Percentiles rank a stretch among this genome's conserved stretches.
Evolutionary conservation across 768 basidiomycete genomes (phyloP).

Genomic region (Lactarius sp.): DNA sequence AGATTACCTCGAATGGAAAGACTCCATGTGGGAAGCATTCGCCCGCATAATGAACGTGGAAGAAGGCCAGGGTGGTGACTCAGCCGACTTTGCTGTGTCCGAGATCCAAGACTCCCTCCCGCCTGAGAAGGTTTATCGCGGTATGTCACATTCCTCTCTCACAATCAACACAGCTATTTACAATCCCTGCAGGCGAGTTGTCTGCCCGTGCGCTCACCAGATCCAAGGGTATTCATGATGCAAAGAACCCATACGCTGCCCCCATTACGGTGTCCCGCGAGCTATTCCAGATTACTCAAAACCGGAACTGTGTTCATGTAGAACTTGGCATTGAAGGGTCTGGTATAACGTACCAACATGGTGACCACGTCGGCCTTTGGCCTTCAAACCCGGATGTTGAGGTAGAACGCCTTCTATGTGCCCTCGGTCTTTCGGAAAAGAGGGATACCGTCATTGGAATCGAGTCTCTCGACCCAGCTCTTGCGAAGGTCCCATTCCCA

Average conservation of each 20-base stretch:
- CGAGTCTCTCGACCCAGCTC: conserved; percentile 94
- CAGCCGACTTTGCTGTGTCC: conserved; percentile 88
- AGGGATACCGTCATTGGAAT: conserved; percentile 83
- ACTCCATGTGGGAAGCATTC: conserved; percentile 92
- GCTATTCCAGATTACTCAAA: conserved; percentile 67
- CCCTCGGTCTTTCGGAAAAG: conserved; percentile 79
- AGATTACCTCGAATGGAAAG: conserved; percentile 99
- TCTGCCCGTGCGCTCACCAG: conserved; percentile 90
- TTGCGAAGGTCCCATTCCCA: conserved; percentile 98
- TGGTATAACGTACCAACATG: conserved; percentile 97
- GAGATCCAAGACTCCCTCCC: conserved; percentile 66
- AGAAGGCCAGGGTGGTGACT: conserved; percentile 94
- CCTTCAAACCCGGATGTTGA: conserved; percentile 91
- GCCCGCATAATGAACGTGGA: conserved; percentile 81
- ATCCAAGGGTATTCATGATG: conserved; percentile 94
- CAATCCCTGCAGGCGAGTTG: conserved; percentile 65
- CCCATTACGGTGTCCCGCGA: conserved; percentile 75
- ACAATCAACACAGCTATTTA: conserved; percentile 1
- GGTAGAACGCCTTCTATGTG: conserved; percentile 81
- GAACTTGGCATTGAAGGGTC: conserved; percentile 93
- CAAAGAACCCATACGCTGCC: conserved; percentile 94
- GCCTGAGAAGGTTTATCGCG: conserved; percentile 88
- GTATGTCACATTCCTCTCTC: conserved; percentile 38
- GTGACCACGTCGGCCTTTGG: conserved; percentile 98
- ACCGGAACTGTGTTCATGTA: conserved; percentile 91